A percentile compares a stretch with the other conserved stretches of the same genome.
Conservation (phyloP, 176 grass and related monocot species). For the Phoenix dactylifera region DNA sequence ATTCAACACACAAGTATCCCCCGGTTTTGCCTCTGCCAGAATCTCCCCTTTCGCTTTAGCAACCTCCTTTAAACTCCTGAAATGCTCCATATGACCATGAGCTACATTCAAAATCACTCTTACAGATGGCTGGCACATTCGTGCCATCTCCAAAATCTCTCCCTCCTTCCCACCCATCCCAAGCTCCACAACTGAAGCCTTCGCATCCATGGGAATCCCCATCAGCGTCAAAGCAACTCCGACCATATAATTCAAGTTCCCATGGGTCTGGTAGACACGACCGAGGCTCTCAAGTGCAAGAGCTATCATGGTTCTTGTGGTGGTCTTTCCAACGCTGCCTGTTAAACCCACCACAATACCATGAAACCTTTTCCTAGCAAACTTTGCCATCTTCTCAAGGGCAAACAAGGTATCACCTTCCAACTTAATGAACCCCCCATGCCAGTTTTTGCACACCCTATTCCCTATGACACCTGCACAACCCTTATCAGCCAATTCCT, state of each 20-base stretch:
- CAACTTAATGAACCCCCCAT: slow-evolving; percentile 4
- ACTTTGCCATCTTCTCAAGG: slow-evolving; percentile 2
- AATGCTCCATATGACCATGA: slow-evolving; percentile 5
- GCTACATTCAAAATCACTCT: slow-evolving; percentile 1
- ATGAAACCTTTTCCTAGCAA: neutral
- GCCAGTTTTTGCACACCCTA: neutral
- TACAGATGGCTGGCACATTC: slow-evolving; percentile 3
- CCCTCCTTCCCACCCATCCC: slow-evolving; percentile 1
- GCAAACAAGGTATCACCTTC: slow-evolving; percentile 1
- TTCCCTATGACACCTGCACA: slow-evolving; percentile 2
- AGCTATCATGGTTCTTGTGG: slow-evolving; percentile 7
- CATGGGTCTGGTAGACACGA: neutral
- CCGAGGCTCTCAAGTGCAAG: slow-evolving; percentile 2
- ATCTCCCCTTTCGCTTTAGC: slow-evolving; percentile 11
- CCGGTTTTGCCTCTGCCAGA: neutral
- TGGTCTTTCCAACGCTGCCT: slow-evolving; percentile 10
- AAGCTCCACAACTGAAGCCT: slow-evolving; percentile 1
- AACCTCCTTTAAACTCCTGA: slow-evolving; percentile 1
- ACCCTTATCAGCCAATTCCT: neutral
- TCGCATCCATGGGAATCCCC: slow-evolving; percentile 2
- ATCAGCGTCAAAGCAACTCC: slow-evolving; percentile 1
- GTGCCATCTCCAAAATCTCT: slow-evolving; percentile 9
- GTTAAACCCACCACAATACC: slow-evolving; percentile 7
- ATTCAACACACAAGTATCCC: slow-evolving; percentile 5
- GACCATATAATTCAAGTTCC: slow-evolving; percentile 10